Percentiles rank a stretch among this genome's conserved stretches.
These are phyloP conservation scores for Ganoderma meredithae DNA, from an alignment of 1,284 basidiomycete genomes.

Conservation along the genomic window DNA sequence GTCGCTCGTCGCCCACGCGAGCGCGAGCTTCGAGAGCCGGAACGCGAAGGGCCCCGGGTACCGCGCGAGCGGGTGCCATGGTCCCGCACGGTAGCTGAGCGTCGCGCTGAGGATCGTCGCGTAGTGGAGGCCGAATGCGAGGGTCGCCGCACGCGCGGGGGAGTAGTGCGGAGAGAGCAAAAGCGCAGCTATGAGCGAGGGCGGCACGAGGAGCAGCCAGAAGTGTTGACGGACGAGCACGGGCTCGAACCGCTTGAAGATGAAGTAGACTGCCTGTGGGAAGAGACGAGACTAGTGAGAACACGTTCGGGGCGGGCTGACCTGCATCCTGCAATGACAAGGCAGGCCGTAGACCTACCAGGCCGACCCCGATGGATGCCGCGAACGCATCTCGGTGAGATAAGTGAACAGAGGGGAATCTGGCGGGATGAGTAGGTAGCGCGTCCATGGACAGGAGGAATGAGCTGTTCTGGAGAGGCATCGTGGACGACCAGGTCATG, in stretches of 20 bases:
- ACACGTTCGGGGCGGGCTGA: neutral
- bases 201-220: slow-evolving; percentile 9
- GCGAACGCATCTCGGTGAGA: slow-evolving; percentile 1
- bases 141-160: neutral
- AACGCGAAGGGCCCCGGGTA: slow-evolving; percentile 34
- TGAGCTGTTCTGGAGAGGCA: slow-evolving; percentile 1
- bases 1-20: slow-evolving; percentile 23
- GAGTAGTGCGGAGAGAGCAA: slow-evolving; percentile 6
- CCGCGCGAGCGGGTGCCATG: slow-evolving; percentile 12
- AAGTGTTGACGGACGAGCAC: slow-evolving; percentile 11
- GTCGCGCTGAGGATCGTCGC: slow-evolving; percentile 6
- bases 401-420: neutral
- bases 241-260: slow-evolving; percentile 18
- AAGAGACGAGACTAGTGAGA: neutral
- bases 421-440: neutral
- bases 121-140: slow-evolving; percentile 8
- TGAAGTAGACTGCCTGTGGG: slow-evolving; percentile 6
- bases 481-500: slow-evolving; percentile 3
- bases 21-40: slow-evolving; percentile 33
- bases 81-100: slow-evolving; percentile 2
- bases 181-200: neutral
- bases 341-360: slow-evolving; percentile 5
- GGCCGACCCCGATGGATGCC: neutral
- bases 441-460: neutral
- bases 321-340: neutral